Conservation (phyloP, 2,329 filamentous ascomycete genomes). For the Talaromyces sp. region DNA sequence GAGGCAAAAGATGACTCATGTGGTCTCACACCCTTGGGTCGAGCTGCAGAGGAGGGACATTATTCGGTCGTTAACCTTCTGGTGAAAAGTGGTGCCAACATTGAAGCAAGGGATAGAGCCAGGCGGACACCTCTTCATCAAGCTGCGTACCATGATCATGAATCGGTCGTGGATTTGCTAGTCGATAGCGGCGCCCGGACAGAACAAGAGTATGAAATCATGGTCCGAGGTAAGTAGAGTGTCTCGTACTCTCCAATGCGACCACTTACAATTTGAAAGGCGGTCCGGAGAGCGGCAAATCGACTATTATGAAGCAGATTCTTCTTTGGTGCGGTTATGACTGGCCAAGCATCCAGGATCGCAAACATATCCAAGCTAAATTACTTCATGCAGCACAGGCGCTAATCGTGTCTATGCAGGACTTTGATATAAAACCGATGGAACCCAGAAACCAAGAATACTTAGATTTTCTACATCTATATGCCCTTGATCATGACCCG, state of each 20-base stretch:
- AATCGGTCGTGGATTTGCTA: not conserved
- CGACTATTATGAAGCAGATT: not conserved
- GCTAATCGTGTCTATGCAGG: not conserved
- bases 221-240: not conserved
- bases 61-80: not conserved
- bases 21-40: not conserved
- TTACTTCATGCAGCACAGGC: no score
- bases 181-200: not conserved
- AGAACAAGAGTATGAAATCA: not conserved
- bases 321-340: not conserved
- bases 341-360: no score
- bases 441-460: not conserved
- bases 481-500: not conserved
- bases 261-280: not conserved
- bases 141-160: not conserved
- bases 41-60: not conserved
- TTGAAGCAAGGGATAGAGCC: not conserved
- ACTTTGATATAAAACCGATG: not conserved
- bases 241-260: not conserved
- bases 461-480: not conserved
- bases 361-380: not conserved
- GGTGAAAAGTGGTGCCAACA: not conserved
- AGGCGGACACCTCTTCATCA: not conserved
- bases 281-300: not conserved
- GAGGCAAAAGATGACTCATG: not conserved